Evolutionary conservation across 345 rosid genomes (phyloP), one percentile per base, ranked within the genome.

Genomic region (Turnera subulata): DNA sequence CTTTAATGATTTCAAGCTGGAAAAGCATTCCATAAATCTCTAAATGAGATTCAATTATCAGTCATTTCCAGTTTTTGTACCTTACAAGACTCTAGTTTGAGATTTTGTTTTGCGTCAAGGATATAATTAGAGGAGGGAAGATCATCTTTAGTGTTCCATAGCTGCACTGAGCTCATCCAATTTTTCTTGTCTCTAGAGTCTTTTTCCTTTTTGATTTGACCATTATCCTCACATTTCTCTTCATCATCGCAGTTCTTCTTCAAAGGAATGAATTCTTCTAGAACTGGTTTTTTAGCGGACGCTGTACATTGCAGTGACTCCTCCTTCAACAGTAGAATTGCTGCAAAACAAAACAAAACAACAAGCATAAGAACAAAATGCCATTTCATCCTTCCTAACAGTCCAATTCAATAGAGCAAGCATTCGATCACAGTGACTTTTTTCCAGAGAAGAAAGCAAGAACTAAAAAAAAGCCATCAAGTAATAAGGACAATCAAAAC

Each of bases 251-350:
- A 43, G 14, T 61, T 66, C 40, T 70, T 75, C 74, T 80, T 69
- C 73, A 82, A 49, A 32, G 96, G 89, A 59, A 84, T 83, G 69
- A 86, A 83, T 66, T 83, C 89, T 68, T 80, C 94, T 26, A 83
- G 76, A 6, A 84, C 80, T 19, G 97, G 95, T 61, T 67, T 69
- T 57, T 65, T 64, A n/a, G 62, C 65, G 20, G 69, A 46, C 47
- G 76, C 69, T 26, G 54, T 53, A 18, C 76, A 74, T 49, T 73
- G 81, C 66, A 71, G 60, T 24, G 59, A 69, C 53, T 76, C 93
- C 23, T 74, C 77, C 69, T 79, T 84, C 57, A 92, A 56, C 46
- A 62, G 69, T 58, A 26, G 43, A 83, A 89, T 84, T 17, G 84
- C 98, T 92, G 79, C 80, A 75, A 70, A 25, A 48, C 40, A 10